Percentiles rank a stretch among this genome's conserved stretches.
Evolutionary conservation across 495 filamentous ascomycete species (phyloP).

Genomic region (Daldinia childiae): DNA sequence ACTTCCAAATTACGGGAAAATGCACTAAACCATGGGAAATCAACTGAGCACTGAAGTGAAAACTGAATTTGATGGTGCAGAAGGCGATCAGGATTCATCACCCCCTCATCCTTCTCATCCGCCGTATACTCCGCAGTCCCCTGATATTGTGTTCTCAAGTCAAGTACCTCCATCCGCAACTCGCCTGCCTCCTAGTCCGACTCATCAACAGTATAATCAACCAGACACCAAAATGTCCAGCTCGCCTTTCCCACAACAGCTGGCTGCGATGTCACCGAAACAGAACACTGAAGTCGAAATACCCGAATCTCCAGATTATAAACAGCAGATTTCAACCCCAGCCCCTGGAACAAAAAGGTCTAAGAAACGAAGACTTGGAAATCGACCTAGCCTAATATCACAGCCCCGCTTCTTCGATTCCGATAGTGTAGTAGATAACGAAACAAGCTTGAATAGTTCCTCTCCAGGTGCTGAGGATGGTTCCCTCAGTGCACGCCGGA

Average conservation of each 20-base stretch:
- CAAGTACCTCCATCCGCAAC: constrained; percentile 19
- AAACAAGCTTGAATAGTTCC: background rate
- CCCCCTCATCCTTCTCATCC: constrained; percentile 4
- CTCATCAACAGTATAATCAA: background rate
- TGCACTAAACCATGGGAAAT: constrained; percentile 30
- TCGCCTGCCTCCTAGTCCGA: background rate
- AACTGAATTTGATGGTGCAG: constrained; percentile 17
- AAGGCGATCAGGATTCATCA: background rate
- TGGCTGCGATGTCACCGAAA: background rate
- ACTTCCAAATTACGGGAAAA: background rate
- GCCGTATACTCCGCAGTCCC: constrained; percentile 2
- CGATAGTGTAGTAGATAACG: background rate
- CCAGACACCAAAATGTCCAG: background rate
- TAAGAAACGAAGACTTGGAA: constrained; percentile 43
- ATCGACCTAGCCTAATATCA: constrained; percentile 32
- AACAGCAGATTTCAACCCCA: constrained; percentile 24
- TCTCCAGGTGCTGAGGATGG: background rate
- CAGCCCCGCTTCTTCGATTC: constrained; percentile 7
- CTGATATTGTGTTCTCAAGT: constrained; percentile 30
- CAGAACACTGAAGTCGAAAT: constrained; percentile 10
- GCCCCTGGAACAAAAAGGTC: constrained; percentile 27
- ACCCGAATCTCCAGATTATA: constrained; percentile 33
- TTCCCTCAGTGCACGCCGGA: background rate
- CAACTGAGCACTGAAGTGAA: constrained; percentile 23
- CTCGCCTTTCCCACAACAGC: background rate